A percentile compares a stretch with the other conserved stretches of the same genome.
phyloP scores from a whole-genome alignment of 2,329 filamentous ascomycete genomes.

The Fusarium graminum region DNA sequence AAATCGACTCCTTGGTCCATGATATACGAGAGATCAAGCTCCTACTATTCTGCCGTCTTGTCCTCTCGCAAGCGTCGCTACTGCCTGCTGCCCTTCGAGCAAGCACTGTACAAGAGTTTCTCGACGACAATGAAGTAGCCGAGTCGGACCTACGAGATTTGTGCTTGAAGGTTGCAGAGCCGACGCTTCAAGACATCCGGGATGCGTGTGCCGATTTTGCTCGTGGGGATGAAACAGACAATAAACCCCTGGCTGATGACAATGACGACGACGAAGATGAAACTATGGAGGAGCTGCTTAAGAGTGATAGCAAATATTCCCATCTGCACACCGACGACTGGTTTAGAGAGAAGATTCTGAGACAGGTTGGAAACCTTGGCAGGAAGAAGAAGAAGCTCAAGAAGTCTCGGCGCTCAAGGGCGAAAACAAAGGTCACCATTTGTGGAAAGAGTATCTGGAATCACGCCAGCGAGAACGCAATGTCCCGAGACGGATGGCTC shows the following conservation, averaged over 20 bases:
- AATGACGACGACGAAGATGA: constrained; percentile 33
- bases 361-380: background rate
- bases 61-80: constrained; percentile 47
- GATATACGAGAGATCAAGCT: constrained; percentile 50
- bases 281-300: constrained; percentile 38
- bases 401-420: constrained; percentile 9
- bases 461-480: constrained; percentile 49
- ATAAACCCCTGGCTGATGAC: background rate
- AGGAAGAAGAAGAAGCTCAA: constrained; percentile 14
- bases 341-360: constrained; percentile 33
- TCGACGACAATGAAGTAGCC: constrained; percentile 43
- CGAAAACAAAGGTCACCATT: constrained; percentile 45
- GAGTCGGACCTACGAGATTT: constrained; percentile 49
- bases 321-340: constrained; percentile 46
- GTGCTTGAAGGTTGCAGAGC: constrained; percentile 48
- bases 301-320: constrained; percentile 25
- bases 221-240: constrained; percentile 40
- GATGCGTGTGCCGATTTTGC: constrained; percentile 52
- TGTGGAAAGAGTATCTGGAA: constrained; percentile 51
- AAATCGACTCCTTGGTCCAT: constrained; percentile 42
- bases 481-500: constrained; percentile 52
- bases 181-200: constrained; percentile 47
- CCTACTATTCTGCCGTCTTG: constrained; percentile 47
- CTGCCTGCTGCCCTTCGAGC: constrained; percentile 47
- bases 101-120: constrained; percentile 45